Percentiles rank a stretch among this genome's conserved stretches.
Evolutionary conservation across 129 eudicot genomes (phyloP).

Genomic region (Chrysanthemum seticuspe): DNA sequence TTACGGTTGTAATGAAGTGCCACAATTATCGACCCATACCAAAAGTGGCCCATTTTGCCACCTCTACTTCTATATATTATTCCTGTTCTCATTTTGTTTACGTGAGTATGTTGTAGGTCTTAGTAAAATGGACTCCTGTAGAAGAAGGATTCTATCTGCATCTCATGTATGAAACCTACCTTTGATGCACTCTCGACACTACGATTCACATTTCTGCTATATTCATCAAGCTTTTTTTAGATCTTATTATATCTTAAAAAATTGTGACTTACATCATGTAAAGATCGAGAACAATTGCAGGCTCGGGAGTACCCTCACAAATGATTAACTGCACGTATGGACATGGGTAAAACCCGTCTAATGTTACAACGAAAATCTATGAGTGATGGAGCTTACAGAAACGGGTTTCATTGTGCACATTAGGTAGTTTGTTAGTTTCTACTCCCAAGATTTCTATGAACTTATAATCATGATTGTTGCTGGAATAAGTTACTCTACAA

Average conservation of each 20-base stretch:
- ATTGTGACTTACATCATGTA: conserved; percentile 33
- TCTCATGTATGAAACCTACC: conserved; percentile 48
- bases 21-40: no score
- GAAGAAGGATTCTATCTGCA: conserved; percentile 88
- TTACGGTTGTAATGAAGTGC: no score
- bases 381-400: conserved; percentile 55
- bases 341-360: conserved; percentile 90
- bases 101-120: conserved; percentile 46
- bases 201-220: no score
- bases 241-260: no score
- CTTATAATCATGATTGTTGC: no score
- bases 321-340: conserved; percentile 73
- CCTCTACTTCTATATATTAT: not conserved
- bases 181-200: not conserved
- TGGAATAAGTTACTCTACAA: no score
- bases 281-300: conserved; percentile 93
- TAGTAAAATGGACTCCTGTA: conserved; percentile 64
- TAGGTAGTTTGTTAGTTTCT: conserved; percentile 47
- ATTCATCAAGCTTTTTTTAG: no score
- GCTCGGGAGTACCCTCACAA: conserved; percentile 60
- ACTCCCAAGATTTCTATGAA: no score
- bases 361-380: conserved; percentile 85
- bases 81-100: conserved; percentile 16
- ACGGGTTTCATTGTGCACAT: conserved; percentile 87
- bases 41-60: no score